phyloP scores from a whole-genome alignment of 345 rosid genomes.

The Syzygium aqueum region DNA sequence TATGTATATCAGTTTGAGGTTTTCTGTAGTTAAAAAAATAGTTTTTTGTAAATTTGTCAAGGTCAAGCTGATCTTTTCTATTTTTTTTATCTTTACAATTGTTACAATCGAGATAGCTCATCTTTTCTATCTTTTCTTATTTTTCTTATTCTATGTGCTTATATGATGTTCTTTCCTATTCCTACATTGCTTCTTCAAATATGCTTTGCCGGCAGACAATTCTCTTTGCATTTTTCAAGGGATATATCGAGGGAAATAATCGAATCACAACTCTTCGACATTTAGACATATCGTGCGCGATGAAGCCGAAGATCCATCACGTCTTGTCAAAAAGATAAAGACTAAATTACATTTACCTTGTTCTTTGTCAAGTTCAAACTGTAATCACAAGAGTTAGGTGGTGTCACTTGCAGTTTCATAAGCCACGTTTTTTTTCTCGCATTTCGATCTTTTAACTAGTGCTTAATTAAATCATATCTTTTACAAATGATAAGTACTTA shows the following conservation, averaged over 20 bases:
- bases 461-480: too few species aligned
- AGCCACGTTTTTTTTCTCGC: too few species aligned
- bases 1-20: too few species aligned
- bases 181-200: background rate
- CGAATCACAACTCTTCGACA: background rate
- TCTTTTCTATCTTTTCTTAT: background rate
- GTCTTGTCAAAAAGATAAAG: background rate
- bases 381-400: too few species aligned
- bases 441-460: too few species aligned
- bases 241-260: background rate
- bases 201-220: background rate
- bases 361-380: too few species aligned
- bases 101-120: background rate
- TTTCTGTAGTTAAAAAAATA: too few species aligned
- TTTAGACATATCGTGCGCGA: accelerated
- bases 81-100: background rate
- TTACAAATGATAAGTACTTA: too few species aligned
- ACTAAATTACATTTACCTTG: background rate
- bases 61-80: background rate
- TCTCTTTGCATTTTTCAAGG: background rate
- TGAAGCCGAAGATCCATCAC: background rate
- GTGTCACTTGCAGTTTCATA: too few species aligned
- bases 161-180: background rate
- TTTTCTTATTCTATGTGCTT: background rate
- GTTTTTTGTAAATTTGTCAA: too few species aligned